Base-by-base conservation (phyloP, 768 basidiomycete genomes). In the Paxillus rubicundulus region DNA sequence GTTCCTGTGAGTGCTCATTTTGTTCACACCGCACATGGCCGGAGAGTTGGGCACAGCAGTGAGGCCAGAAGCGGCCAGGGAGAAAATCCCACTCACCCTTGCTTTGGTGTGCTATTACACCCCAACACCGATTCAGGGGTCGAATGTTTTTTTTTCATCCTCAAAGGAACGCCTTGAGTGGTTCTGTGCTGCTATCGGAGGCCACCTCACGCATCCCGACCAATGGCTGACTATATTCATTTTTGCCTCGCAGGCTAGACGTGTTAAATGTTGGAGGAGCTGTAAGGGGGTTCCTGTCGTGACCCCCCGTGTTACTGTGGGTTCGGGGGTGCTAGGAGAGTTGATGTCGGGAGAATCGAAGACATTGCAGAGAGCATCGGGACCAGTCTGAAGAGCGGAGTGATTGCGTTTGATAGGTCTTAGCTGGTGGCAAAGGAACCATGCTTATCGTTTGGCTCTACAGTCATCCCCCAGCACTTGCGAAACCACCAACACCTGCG, bases 221-320 rank as follows among this genome's bases (percentile, higher is more conserved):
- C 5, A 21, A 33, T 9, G 14, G 13, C 64, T 61, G 49, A 66
- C 53, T 17, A 46, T 50, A 49, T 49, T 42, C 43, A 41, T 21
- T 51, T 39, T 38, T 40, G 52, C 28, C 47, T 28, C 53, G 5
- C 61, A 88, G 86, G 65, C 74, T 97, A 59, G 94, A 97, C 65
- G 84, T 91, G 9, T 75, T 87, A 55, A 94, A 92, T 61, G 92
- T 98, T 0, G 93, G 93, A 9, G 87, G 93, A 2, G 94, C 93
- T 1, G 86, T 98, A 50, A 80, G 89, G 55, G 94, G 94, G 0
- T 96, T 97, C 75, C 72, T 97, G 60, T 84, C 82, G 12, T 87
- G 61, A 67, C 4, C 5, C 30, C 5, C 30, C 10, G 18, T 16
- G 28, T 32, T 27, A 4, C 32, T 32, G 45, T 42, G 34, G 34